phyloP scores from a whole-genome alignment of 768 basidiomycete genomes.

The Tricholoma sp. region DNA sequence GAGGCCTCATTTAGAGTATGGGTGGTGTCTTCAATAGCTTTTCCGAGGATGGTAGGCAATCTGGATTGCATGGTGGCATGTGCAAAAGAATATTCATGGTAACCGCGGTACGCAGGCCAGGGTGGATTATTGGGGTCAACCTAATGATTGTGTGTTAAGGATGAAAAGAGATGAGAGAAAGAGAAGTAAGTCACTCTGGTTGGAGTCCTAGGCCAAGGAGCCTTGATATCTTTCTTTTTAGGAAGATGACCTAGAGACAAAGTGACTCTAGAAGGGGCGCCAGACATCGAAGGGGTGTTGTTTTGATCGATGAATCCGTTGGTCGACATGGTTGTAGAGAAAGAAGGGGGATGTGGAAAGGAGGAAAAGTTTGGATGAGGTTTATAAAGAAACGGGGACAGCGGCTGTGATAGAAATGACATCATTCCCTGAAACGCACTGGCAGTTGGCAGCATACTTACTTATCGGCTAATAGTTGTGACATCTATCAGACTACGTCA shows the following conservation, averaged over 20 bases:
- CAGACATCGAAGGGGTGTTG: constrained; percentile 15
- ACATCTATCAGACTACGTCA: background rate
- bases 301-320: constrained; percentile 4
- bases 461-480: too few species aligned
- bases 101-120: constrained; percentile 77
- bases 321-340: constrained; percentile 10
- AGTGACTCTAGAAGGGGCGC: constrained; percentile 55
- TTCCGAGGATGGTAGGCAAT: constrained; percentile 91
- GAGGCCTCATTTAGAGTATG: constrained; percentile 85
- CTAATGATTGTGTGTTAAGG: background rate
- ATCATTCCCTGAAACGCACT: background rate
- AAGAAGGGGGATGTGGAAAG: background rate
- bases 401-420: background rate
- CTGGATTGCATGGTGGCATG: constrained; percentile 96
- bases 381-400: background rate
- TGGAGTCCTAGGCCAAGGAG: constrained; percentile 70
- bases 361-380: background rate
- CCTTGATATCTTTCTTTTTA: constrained; percentile 65
- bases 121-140: constrained; percentile 81
- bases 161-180: background rate
- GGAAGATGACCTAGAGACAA: constrained; percentile 73
- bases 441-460: too few species aligned
- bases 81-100: constrained; percentile 78
- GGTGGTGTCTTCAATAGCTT: constrained; percentile 89
- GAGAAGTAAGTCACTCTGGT: constrained; percentile 36